Conservation (phyloP, 805 yeast species). For the Ascoidea asiatica region DNA sequence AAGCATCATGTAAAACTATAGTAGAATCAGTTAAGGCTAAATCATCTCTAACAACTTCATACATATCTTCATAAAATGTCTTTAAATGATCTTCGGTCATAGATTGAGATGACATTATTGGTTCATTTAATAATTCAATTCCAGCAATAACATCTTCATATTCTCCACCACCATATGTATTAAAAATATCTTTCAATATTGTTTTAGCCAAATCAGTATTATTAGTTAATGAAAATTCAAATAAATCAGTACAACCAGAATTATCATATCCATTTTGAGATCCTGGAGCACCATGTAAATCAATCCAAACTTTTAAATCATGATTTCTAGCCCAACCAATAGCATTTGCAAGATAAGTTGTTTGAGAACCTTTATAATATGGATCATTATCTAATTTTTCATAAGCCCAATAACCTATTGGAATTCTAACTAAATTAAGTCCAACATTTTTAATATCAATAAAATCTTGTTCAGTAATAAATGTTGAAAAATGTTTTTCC, state of each 20-base stretch:
- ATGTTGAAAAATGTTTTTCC: slow-evolving; percentile 40
- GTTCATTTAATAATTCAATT: slow-evolving; percentile 61
- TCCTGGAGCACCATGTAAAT: slow-evolving; percentile 73
- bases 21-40: slow-evolving; percentile 21
- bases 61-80: slow-evolving; percentile 29
- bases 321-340: slow-evolving; percentile 53
- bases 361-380: slow-evolving; percentile 31
- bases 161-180: slow-evolving; percentile 36
- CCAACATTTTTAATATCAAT: slow-evolving; percentile 36
- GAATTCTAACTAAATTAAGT: slow-evolving; percentile 57
- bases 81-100: slow-evolving; percentile 26
- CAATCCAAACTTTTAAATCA: slow-evolving; percentile 57
- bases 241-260: slow-evolving; percentile 45
- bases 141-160: slow-evolving; percentile 50
- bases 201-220: slow-evolving; percentile 30
- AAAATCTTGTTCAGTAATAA: slow-evolving; percentile 49
- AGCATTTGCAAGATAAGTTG: slow-evolving; percentile 47
- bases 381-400: slow-evolving; percentile 33
- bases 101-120: slow-evolving; percentile 41
- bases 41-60: slow-evolving; percentile 29
- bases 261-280: slow-evolving; percentile 83
- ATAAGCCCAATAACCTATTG: slow-evolving; percentile 75
- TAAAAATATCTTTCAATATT: slow-evolving; percentile 35
- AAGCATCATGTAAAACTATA: slow-evolving; percentile 57
- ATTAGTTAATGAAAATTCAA: slow-evolving; percentile 27